Conservation (phyloP, 164 flowering plant species). For the Pachysandra terminalis region DNA sequence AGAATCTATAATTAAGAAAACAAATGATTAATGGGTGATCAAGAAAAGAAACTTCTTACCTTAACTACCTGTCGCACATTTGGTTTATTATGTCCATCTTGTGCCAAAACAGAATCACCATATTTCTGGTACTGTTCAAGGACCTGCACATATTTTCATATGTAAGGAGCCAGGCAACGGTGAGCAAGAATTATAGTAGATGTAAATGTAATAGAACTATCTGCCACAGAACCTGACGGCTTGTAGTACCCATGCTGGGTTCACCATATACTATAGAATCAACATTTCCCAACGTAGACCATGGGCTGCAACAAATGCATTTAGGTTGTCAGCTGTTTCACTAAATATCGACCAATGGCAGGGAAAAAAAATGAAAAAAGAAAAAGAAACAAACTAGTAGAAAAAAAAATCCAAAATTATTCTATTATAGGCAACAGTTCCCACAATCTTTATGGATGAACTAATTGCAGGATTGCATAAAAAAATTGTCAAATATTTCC, state of each 20-base stretch:
- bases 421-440: too few relatives aligned
- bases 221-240: conserved; percentile 69
- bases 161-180: conserved; percentile 4
- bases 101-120: conserved; percentile 70
- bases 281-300: conserved; percentile 72
- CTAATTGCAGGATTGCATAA: too few relatives aligned
- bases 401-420: too few relatives aligned
- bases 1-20: too few relatives aligned
- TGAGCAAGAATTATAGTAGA: not conserved
- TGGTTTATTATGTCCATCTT: conserved; percentile 61
- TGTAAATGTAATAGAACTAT: conserved; percentile 9
- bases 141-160: conserved; percentile 38
- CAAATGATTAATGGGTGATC: not conserved
- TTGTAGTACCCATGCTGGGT: conserved; percentile 49
- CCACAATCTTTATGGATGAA: too few relatives aligned
- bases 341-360: not conserved
- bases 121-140: conserved; percentile 73
- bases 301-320: conserved; percentile 55
- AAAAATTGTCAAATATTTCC: too few relatives aligned
- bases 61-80: conserved; percentile 67
- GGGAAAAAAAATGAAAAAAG: too few relatives aligned
- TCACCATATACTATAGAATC: conserved; percentile 74
- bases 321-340: not conserved
- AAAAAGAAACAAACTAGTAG: not conserved
- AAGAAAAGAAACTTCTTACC: conserved; percentile 34